Evolutionary conservation across 2,329 filamentous ascomycete species (phyloP).

Genomic region (Penicillium sp.): DNA sequence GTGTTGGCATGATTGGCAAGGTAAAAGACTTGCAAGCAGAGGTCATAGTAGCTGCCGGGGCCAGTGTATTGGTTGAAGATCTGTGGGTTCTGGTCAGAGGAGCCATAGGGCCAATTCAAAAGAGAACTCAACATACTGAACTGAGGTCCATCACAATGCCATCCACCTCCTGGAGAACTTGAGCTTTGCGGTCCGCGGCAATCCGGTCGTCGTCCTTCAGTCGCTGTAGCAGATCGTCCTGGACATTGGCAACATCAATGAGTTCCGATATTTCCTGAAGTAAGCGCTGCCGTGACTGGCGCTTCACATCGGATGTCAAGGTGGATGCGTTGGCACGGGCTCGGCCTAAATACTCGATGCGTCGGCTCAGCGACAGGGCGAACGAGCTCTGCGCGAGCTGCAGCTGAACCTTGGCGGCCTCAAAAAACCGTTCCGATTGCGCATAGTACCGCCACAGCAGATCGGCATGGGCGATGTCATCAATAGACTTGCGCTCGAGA

Average conservation of each 20-base stretch:
- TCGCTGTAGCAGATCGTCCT: slow-evolving; percentile 80
- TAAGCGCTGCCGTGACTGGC: slow-evolving; percentile 76
- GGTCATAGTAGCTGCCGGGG: slow-evolving; percentile 84
- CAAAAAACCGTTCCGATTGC: slow-evolving; percentile 73
- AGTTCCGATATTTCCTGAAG: slow-evolving; percentile 78
- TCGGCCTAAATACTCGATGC: slow-evolving; percentile 82
- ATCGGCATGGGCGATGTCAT: slow-evolving; percentile 73
- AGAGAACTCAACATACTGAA: slow-evolving; percentile 50
- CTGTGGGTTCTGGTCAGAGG: slow-evolving; percentile 38
- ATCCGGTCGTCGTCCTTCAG: slow-evolving; percentile 69
- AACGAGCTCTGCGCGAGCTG: slow-evolving; percentile 80
- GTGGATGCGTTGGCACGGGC: slow-evolving; percentile 91
- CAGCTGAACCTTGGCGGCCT: slow-evolving; percentile 81
- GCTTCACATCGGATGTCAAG: slow-evolving; percentile 66
- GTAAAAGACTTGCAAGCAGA: slow-evolving; percentile 88
- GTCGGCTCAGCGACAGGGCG: slow-evolving; percentile 67
- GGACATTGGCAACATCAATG: slow-evolving; percentile 88
- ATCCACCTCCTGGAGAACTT: slow-evolving; percentile 64
- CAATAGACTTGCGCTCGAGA: slow-evolving; percentile 66
- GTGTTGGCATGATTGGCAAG: slow-evolving; percentile 85
- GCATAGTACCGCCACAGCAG: slow-evolving; percentile 90
- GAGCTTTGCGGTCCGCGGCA: slow-evolving; percentile 53
- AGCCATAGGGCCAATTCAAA: too few species aligned
- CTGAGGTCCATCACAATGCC: slow-evolving; percentile 71
- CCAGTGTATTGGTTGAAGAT: slow-evolving; percentile 93